These are phyloP conservation scores for Rubia peregrina DNA, from an alignment of 305 asterid genomes.

Conservation along the genomic window DNA sequence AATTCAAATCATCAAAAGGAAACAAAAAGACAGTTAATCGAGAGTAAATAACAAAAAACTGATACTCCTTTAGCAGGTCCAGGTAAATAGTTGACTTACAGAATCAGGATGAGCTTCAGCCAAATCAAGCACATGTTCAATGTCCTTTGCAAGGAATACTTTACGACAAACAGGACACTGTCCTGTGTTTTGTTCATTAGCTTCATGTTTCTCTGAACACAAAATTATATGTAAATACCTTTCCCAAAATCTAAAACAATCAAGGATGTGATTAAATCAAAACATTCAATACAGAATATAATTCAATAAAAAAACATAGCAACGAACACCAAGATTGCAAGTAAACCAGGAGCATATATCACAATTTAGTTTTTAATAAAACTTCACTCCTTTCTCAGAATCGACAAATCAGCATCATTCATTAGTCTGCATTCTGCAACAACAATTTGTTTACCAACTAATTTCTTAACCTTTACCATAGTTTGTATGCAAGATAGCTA, in stretches of 20 bases:
- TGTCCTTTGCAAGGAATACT: slow-evolving; percentile 70
- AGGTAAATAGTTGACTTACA: slow-evolving; percentile 37
- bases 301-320: background rate
- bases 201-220: slow-evolving; percentile 37
- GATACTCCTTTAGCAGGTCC: background rate
- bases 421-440: background rate
- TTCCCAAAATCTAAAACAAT: background rate
- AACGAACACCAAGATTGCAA: slow-evolving; percentile 5
- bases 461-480: background rate
- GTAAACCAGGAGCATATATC: background rate
- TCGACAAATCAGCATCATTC: background rate
- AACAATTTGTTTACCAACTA: background rate
- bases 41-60: background rate
- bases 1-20: background rate
- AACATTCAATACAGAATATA: background rate
- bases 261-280: background rate
- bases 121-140: slow-evolving; percentile 76
- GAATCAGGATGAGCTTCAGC: slow-evolving; percentile 40
- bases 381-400: background rate
- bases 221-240: slow-evolving; percentile 3
- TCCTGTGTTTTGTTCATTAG: slow-evolving; percentile 44
- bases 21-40: background rate
- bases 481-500: slow-evolving; percentile 1
- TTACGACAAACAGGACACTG: slow-evolving; percentile 81
- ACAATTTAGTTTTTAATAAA: background rate